Base-by-base conservation (phyloP, 2,329 filamentous ascomycete genomes). In the Curvularia spicifera region DNA sequence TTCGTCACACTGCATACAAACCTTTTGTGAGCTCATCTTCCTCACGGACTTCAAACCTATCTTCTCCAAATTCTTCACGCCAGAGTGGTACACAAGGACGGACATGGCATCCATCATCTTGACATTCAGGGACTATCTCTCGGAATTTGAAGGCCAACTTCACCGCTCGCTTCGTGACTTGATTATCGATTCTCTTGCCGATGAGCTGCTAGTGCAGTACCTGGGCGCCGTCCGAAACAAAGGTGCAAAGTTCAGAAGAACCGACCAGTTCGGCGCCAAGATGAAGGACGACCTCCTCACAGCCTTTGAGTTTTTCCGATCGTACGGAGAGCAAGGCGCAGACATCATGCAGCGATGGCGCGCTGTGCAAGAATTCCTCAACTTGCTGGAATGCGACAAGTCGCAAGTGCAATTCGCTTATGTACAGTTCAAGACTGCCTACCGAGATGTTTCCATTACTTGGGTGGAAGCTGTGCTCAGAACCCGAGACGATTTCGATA, bases 391-490 rank as follows among this genome's bases (percentile, higher is more conserved):
- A 47, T 87, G 87, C 3, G 87, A 89, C 29, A 92, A 95, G 72
- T 89, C 88, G 50, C 83, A 81, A 24, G 83, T 97, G 0, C 87
- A 92, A 15, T 87, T 90, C 51, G 88, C 91, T 1, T 98, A 96
- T 72, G 89, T 89, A 68, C 80, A 82, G 5, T 94, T 99, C 80
- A 98, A 97, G 83, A 81, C 79, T 39, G 84, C 86, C 45, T 97
- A 97, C 77, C 97, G 94, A 91, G 95, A 99, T 78, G 81, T 98
- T 74, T 92, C 96, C 76, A 88, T 98, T 58, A 89, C 88, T 45
- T 99, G 95, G 95, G 93, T 99, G 7, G 96, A 99, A 82, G 90
- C 91, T 6, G 94, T 97, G 47, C 75, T 99, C 63, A 85, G 93
- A 66, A 84, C 88, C 1, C 84, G 96, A 67, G 95, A 99, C 77